Conservation (phyloP, 305 asterid species). For the Petunia hybrid region DNA sequence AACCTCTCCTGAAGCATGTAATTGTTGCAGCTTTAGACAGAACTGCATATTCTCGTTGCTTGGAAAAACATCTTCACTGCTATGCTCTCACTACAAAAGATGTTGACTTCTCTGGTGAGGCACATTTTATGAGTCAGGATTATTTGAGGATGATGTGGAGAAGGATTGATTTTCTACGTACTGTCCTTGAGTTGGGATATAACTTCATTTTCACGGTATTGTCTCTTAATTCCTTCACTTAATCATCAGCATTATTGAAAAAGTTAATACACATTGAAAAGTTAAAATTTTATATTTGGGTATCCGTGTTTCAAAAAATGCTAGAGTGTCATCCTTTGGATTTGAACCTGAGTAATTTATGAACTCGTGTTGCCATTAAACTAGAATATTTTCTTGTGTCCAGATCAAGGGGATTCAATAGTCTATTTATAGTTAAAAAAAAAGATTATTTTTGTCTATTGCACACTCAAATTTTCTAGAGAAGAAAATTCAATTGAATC, state of each 20-base stretch:
- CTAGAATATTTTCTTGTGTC: no score
- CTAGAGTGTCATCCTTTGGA: neutral
- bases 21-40: slow-evolving; percentile 30
- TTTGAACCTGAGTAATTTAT: neutral
- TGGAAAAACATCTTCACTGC: slow-evolving; percentile 27
- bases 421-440: no score
- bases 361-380: no score
- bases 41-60: slow-evolving; percentile 29
- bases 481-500: no score
- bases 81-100: slow-evolving; percentile 31
- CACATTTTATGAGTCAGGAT: slow-evolving; percentile 22
- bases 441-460: no score
- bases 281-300: neutral
- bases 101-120: slow-evolving; percentile 31
- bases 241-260: neutral
- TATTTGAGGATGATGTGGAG: slow-evolving; percentile 37
- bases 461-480: no score
- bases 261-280: neutral
- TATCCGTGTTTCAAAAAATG: no score
- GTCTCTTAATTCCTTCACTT: neutral
- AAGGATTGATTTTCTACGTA: slow-evolving; percentile 20
- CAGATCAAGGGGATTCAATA: no score
- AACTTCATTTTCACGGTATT: slow-evolving; percentile 37
- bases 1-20: slow-evolving; percentile 22
- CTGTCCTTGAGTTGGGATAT: slow-evolving; percentile 30